Evolutionary conservation across 1,139 yeast species (phyloP).

Genomic region (Yamadazyma spencermartinsiae): DNA sequence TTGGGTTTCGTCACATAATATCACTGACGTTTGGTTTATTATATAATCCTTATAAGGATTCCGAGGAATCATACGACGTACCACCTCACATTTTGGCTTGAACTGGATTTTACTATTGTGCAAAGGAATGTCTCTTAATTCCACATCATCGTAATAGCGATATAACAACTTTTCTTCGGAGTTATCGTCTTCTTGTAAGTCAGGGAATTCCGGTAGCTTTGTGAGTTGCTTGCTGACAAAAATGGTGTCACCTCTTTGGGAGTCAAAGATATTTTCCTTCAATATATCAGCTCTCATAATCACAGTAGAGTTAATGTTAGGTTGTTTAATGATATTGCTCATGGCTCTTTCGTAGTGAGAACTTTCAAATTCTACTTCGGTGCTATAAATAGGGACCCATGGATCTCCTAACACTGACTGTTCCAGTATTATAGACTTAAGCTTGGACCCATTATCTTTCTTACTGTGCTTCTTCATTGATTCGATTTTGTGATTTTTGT

Average conservation of each 20-base stretch:
- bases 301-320: slow-evolving; percentile 90
- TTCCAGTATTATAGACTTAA: slow-evolving; percentile 10
- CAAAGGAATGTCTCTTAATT: slow-evolving; percentile 48
- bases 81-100: slow-evolving; percentile 51
- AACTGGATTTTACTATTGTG: slow-evolving; percentile 28
- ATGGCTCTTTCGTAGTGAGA: slow-evolving; percentile 73
- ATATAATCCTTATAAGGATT: slow-evolving; percentile 84
- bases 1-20: slow-evolving; percentile 28
- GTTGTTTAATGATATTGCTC: slow-evolving; percentile 78
- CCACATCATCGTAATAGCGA: slow-evolving; percentile 56
- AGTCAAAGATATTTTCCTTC: slow-evolving; percentile 49
- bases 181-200: slow-evolving; percentile 23
- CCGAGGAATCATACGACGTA: slow-evolving; percentile 82
- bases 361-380: slow-evolving; percentile 44
- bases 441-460: slow-evolving; percentile 8
- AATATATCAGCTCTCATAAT: slow-evolving; percentile 86
- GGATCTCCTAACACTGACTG: slow-evolving; percentile 56
- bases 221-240: slow-evolving; percentile 35
- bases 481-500: neutral
- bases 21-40: slow-evolving; percentile 80
- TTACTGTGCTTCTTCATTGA: slow-evolving; percentile 16
- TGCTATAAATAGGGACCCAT: slow-evolving; percentile 63
- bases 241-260: slow-evolving; percentile 34
- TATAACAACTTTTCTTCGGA: slow-evolving; percentile 34
- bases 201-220: slow-evolving; percentile 34